phyloP scores from a whole-genome alignment of 495 filamentous ascomycete species.

The Trichocladium uniseriatum region DNA sequence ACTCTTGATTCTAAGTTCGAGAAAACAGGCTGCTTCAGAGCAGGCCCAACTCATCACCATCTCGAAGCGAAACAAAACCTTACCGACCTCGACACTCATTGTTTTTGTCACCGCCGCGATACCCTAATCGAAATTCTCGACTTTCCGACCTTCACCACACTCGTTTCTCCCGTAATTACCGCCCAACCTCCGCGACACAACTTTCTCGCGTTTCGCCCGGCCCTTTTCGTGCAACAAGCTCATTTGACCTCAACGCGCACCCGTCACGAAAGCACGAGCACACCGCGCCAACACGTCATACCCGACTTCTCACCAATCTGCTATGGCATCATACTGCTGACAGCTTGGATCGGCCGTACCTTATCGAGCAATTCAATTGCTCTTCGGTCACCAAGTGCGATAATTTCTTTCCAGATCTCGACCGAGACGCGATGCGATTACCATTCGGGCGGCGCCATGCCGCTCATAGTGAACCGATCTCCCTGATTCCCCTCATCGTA shows the following conservation, averaged over 20 bases:
- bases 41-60: background rate
- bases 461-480: slow-evolving; percentile 21
- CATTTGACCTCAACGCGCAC: slow-evolving; percentile 4
- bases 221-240: slow-evolving; percentile 10
- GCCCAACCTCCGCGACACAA: background rate
- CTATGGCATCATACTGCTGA: slow-evolving; percentile 19
- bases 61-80: background rate
- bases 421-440: slow-evolving; percentile 32
- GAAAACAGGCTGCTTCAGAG: slow-evolving; percentile 5
- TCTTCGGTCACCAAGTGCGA: slow-evolving; percentile 14
- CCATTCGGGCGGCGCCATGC: slow-evolving; percentile 26
- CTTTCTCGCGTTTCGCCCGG: slow-evolving; percentile 6
- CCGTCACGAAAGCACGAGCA: background rate
- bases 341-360: slow-evolving; percentile 12
- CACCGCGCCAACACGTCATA: slow-evolving; percentile 4
- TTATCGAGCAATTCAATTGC: slow-evolving; percentile 14
- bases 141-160: background rate
- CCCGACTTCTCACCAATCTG: background rate
- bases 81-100: background rate
- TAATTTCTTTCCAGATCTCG: slow-evolving; percentile 1
- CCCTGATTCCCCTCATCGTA: slow-evolving; percentile 22
- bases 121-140: background rate
- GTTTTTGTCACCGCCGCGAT: background rate
- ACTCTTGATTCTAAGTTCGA: background rate
- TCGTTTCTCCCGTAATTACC: background rate